Percentiles rank a stretch among this genome's conserved stretches.
These are phyloP conservation scores for Clonostachys byssicola DNA, from an alignment of 2,329 filamentous ascomycete species.

Conservation along the genomic window DNA sequence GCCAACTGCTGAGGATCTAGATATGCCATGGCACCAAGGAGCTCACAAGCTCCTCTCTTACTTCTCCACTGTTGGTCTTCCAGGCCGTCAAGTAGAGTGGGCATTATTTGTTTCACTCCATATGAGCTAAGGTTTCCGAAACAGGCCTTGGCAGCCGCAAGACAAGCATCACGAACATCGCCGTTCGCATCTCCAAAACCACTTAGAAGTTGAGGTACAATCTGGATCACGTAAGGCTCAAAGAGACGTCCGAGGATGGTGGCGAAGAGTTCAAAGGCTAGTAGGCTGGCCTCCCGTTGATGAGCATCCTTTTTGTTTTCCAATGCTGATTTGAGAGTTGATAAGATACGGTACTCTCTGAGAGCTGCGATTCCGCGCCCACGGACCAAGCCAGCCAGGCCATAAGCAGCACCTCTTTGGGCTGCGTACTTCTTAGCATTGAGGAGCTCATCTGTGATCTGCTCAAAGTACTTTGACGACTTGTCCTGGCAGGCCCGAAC, in stretches of 20 bases:
- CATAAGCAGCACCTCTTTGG: conserved; percentile 90
- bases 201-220: conserved; percentile 83
- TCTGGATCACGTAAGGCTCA: conserved; percentile 94
- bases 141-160: conserved; percentile 90
- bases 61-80: conserved; percentile 97
- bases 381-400: conserved; percentile 82
- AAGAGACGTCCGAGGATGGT: conserved; percentile 83
- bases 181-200: conserved; percentile 86
- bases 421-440: conserved; percentile 88
- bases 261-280: conserved; percentile 89
- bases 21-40: conserved; percentile 97
- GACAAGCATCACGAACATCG: conserved; percentile 87
- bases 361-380: conserved; percentile 82
- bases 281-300: conserved; percentile 80
- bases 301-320: conserved; percentile 94
- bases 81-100: conserved; percentile 84
- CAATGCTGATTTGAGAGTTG: conserved; percentile 72
- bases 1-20: conserved; percentile 93
- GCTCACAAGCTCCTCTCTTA: conserved; percentile 96
- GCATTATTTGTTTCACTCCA: conserved; percentile 91
- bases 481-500: conserved; percentile 76
- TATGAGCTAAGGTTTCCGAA: conserved; percentile 93
- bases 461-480: conserved; percentile 73
- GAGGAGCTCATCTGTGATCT: conserved; percentile 78
- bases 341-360: conserved; percentile 81